phyloP scores from a whole-genome alignment of 2,329 filamentous ascomycete species.

The Pseudogymnoascus sp. region DNA sequence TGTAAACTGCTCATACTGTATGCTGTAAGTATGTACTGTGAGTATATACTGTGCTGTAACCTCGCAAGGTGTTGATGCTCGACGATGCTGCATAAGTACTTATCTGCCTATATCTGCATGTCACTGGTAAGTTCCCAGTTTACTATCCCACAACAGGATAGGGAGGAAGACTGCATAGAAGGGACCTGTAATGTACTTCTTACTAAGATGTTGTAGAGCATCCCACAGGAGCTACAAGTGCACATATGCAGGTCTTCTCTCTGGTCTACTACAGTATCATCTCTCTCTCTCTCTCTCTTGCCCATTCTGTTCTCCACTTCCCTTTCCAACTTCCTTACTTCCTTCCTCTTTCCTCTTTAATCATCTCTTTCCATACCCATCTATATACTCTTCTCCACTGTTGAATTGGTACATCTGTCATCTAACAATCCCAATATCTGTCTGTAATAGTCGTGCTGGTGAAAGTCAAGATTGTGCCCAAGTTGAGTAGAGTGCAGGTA shows the following conservation, averaged over 20 bases:
- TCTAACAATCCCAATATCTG: not conserved
- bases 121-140: not conserved
- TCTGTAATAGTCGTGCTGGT: not conserved
- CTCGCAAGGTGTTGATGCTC: not conserved
- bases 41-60: not conserved
- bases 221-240: not conserved
- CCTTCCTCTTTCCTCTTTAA: slow-evolving; percentile 14
- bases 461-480: not conserved
- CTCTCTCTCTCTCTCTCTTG: not conserved
- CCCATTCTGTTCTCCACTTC: not conserved
- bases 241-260: not conserved
- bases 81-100: not conserved
- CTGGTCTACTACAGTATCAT: not conserved
- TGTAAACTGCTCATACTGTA: not conserved
- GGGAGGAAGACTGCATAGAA: not conserved
- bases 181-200: not conserved
- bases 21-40: too few relatives aligned
- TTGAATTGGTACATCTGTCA: not conserved
- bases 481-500: not conserved
- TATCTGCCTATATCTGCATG: not conserved
- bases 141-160: not conserved
- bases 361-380: slow-evolving; percentile 12
- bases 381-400: slow-evolving; percentile 14
- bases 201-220: not conserved
- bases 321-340: not conserved